Base-by-base conservation (phyloP, 2,329 filamentous ascomycete species). In the Diaporthe eres region DNA sequence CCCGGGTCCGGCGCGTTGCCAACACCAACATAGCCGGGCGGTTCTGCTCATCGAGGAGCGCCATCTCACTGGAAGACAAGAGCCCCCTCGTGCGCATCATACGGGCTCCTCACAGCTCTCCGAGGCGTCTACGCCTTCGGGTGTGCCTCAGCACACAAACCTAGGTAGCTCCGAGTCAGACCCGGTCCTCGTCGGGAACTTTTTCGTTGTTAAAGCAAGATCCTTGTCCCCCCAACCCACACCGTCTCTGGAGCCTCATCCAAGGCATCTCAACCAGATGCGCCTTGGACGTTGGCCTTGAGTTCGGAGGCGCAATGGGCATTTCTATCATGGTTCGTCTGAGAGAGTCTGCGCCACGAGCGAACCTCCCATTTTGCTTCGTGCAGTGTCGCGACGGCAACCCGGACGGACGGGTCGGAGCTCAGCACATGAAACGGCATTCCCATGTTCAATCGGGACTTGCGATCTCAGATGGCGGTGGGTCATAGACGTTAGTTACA, bases 381-480 rank as follows among this genome's bases (percentile, higher is more conserved):
- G 65, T 39, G 31, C 15, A 39, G 31, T 68, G 63, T 68, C 63
- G 63, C 63, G 19, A 39, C 47, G 44, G 47, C 31, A 68, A 13
- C 31, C 65, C 47, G 65, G 65, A 73, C 47, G 39, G 34, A 55
- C 57, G 71, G n/a, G 57, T 72, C 71, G 71, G 71, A 65, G 47
- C 60, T 44, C 47, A 55, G 42, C 47, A 65, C 25, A 37, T 65
- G 58, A 65, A 73, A 73, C 58, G 58, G 44, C 60, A 51, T 63
- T 44, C 71, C 70, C 57, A 61, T 42, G 47, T 44, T 63, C 47
- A 72, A 72, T 63, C 44, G 60, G 47, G 47, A 65, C 71, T 44
- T 65, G 58, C 71, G 71, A 73, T 73, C 71, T 73, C 47, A 65
- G 71, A 73, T 73, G 58, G n/a, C 31, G 42, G 71, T 73, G 71